phyloP scores from a whole-genome alignment of 495 filamentous ascomycete genomes.

The Parachaetomium inaequale region DNA sequence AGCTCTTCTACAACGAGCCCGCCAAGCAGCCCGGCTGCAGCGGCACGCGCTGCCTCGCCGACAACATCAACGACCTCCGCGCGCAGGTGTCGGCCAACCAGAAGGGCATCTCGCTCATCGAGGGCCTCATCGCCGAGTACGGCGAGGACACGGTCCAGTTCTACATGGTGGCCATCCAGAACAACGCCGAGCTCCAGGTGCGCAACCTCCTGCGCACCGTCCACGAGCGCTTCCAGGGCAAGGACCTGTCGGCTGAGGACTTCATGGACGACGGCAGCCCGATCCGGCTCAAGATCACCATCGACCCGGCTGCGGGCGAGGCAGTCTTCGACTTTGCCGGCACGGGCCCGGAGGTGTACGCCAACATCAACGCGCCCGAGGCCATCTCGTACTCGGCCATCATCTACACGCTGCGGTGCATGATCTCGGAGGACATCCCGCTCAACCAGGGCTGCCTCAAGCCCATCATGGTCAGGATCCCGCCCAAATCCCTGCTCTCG shows the following conservation, averaged over 20 bases:
- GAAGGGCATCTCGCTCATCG: conserved; percentile 90
- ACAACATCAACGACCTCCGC: conserved; percentile 95
- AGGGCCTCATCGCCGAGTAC: conserved; percentile 80
- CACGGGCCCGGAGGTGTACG: conserved; percentile 91
- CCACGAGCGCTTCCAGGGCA: conserved; percentile 69
- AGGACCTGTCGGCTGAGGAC: conserved; percentile 71
- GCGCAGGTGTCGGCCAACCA: conserved; percentile 95
- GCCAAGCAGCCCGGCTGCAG: conserved; percentile 82
- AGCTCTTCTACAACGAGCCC: conserved; percentile 79
- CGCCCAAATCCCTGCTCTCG: conserved; percentile 74
- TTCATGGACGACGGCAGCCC: conserved; percentile 94
- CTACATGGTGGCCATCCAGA: conserved; percentile 93
- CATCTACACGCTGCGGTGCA: conserved; percentile 90
- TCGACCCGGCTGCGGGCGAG: conserved; percentile 77
- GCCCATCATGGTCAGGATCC: conserved; percentile 83
- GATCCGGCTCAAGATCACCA: conserved; percentile 78
- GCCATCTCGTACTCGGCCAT: conserved; percentile 93
- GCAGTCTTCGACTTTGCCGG: conserved; percentile 88
- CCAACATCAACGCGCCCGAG: conserved; percentile 90
- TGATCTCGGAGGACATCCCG: conserved; percentile 91
- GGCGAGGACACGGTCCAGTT: conserved; percentile 87
- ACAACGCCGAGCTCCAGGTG: conserved; percentile 84
- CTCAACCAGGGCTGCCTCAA: conserved; percentile 94
- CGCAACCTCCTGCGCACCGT: conserved; percentile 79
- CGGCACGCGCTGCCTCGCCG: conserved; percentile 83